Base-by-base conservation (phyloP, 106 monocot species). In the Dendrobium catenatum region DNA sequence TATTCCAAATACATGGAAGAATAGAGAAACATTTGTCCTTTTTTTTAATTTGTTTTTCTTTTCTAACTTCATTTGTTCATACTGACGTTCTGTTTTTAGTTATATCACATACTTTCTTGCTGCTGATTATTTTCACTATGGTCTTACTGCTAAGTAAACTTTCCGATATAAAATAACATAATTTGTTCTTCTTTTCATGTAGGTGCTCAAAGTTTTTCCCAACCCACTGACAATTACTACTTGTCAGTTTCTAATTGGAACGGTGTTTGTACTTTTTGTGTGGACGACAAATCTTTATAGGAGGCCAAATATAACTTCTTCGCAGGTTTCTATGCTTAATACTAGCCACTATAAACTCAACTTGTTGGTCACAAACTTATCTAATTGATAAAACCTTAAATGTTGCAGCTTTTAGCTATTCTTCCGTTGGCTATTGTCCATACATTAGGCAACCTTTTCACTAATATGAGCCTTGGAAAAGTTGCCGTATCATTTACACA, bases 401-500 rank as follows among this genome's bases (percentile, higher is more conserved):
- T 55, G 79, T 44, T 80, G 68, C 88, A 93, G 93, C 83, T 93
- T 82, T 42, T 85, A 10, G 93, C 88, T 6, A 90, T 93, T 43
- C 77, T 93, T 40, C 93, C 93, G 31, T 80, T 93, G 86, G 93
- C 93, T 54, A 77, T 90, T 27, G 90, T 93, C 43, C 93, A 93
- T 81, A 93, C 93, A 22, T 51, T 93, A 81, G 93, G 93, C 55
- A 93, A 93, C 77, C 88, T 93, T 83, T 93, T 93, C 86, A 93
- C 90, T 55, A 93, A 93, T 55, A 88, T 93, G 90, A 93, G 93
- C 54, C 86, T 93, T 55, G 93, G 93, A 75, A 93, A 88, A 85
- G 93, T 93, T 80, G 81, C 93, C 73, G 93, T 90, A 13, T 93
- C 90, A 70, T 93, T 93, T 74, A 93, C 93, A 11, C 90, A 93